These are phyloP conservation scores for Acanthamoeba pearcei DNA, from an alignment of 208 protist species.

Conservation along the genomic window DNA sequence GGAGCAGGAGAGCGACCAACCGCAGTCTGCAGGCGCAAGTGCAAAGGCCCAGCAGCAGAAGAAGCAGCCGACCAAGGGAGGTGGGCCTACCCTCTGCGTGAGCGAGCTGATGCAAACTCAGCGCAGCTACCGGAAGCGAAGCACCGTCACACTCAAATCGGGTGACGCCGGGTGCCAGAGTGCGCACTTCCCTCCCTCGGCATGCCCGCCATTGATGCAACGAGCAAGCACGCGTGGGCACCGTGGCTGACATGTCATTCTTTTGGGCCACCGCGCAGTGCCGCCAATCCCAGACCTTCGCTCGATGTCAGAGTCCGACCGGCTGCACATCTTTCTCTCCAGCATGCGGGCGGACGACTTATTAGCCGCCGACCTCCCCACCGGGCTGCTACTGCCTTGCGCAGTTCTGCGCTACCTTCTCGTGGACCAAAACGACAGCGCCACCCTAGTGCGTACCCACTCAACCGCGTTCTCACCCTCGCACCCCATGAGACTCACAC, in stretches of 20 bases:
- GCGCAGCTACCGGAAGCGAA: conserved; percentile 18
- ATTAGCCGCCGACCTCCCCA: not conserved
- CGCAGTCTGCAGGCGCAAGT: not conserved
- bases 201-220: not conserved
- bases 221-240: not conserved
- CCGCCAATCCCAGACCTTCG: not conserved
- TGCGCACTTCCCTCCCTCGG: not conserved
- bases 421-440: not conserved
- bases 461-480: too few relatives aligned
- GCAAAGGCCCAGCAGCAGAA: not conserved
- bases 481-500: not conserved
- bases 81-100: not conserved
- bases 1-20: not conserved
- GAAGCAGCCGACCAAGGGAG: not conserved
- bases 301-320: not conserved
- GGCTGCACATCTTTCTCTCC: not conserved
- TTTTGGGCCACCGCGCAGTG: not conserved
- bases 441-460: not conserved
- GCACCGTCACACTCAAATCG: not conserved
- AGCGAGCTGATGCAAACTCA: conserved; percentile 32
- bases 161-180: not conserved
- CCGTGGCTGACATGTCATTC: not conserved
- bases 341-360: conserved; percentile 14
- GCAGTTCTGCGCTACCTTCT: conserved; percentile 43
- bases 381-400: not conserved